Base-by-base conservation (phyloP, 148 eudicot species). In the Camellia japonica region DNA sequence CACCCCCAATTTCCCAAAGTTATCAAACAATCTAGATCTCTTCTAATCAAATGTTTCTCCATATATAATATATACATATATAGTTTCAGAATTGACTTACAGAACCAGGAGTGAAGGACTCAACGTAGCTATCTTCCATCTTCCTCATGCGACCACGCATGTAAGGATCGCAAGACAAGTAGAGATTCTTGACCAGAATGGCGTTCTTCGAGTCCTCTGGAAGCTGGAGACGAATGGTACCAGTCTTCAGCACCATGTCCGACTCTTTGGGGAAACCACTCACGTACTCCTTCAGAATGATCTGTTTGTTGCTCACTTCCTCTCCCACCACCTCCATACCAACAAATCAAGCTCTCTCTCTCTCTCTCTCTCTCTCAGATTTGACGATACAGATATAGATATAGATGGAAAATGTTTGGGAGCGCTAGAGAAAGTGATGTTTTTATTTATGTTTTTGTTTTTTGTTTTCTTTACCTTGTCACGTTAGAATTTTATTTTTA, bases 41-140 rank as follows among this genome's bases (percentile, higher is more conserved):
- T 30, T 30, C 38, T 1, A 30, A 30, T 30, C 38, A 30, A 30
- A 30, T 30, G 38, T 30, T 30, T 30, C 38, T 30, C 38, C 38
- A 30, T 30, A 30, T 30, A 1, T 1, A 30, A 30, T 30, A 30
- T 30, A 30, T 30, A 30, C 38, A 30, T 30, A 23, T 0, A 23
- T 23, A 23, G 30, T 23, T 23, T 23, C 30, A 8, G 10, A 8
- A 7, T 2, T 11, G 59, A 7, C 12, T 55, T 74, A 74, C 77
- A 38, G 77, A 74, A 41, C 49, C 77, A 74, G 77, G 77, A 5
- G 66, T 15, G 49, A 4, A 54, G 65, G 77, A 74, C 58, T 49
- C 6, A 6, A 58, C 3, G 47, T 56, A 3, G 46, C 5, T 15
- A 54, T 11, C 38, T 5, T 55, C 9, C 0, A 0, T 11, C 58